Evolutionary conservation across 805 yeast species (phyloP), one percentile per base, ranked within the genome.

Genomic region (Sporopachydermia lactativora): DNA sequence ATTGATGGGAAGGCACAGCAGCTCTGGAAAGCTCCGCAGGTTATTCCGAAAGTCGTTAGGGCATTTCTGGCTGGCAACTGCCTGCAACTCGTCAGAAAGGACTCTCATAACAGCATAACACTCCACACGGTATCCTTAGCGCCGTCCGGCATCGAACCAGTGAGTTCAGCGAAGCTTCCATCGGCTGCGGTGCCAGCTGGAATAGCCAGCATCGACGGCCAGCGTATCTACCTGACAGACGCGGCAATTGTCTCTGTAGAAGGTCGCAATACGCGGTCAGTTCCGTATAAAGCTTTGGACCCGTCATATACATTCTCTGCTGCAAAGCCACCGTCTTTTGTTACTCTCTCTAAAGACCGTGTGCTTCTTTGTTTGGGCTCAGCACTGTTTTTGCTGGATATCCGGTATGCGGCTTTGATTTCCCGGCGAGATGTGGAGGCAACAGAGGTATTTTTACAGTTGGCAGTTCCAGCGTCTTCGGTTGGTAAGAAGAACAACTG

Each of bases 321-420:
- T 8, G 31, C 8, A 8, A 24, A 24, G 13, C n/a, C n/a, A 8
- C 31, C 31, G 8, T 24, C 31, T 8, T 24, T 24, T 8, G 31
- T 24, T 8, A 8, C 8, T 24, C 31, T 24, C 31, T 24, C 31
- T 8, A 8, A 24, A n/a, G 31, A 24, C n/a, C 8, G 31, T 8
- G 31, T 24, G n/a, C n/a, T 24, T 8, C 13, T 24, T n/a, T 43
- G 47, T 5, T 15, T 38, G 17, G 53, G 42, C 8, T 36, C 44
- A 13, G 54, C 57, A 39, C 40, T 61, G 3, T 65, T 58, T 42
- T 53, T 62, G n/a, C 55, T 68, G 17, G 74, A 59, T 39, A 49
- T 53, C 4, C 52, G 52, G 35, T 59, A 55, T 40, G 50, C 49
- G 18, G 49, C 59, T 3, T 43, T 53, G 14, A 24, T 55, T 14